phyloP scores from a whole-genome alignment of 1,139 yeast species.

The Kodamaea arcana region DNA sequence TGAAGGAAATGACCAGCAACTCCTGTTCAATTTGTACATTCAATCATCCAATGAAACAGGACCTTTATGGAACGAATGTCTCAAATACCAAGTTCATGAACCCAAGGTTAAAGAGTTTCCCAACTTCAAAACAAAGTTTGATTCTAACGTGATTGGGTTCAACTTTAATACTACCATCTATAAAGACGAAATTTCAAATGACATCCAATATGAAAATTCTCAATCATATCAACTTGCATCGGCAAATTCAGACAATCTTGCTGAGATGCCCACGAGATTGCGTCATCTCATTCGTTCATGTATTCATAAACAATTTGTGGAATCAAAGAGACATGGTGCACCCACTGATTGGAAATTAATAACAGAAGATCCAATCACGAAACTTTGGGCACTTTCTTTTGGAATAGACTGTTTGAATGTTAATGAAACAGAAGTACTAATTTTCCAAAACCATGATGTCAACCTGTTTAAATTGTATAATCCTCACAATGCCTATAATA shows the following conservation, averaged over 20 bases:
- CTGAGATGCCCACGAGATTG: conserved; percentile 45
- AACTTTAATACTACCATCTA: background rate
- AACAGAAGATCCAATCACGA: conserved; percentile 51
- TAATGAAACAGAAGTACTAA: conserved; percentile 48
- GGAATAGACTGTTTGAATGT: conserved; percentile 50
- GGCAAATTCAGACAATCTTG: conserved; percentile 23
- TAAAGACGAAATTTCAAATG: conserved; percentile 15
- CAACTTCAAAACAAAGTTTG: conserved; percentile 35
- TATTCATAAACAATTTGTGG: conserved; percentile 42
- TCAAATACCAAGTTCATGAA: conserved; percentile 38
- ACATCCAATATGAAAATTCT: conserved; percentile 34
- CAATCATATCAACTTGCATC: conserved; percentile 24
- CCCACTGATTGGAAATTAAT: conserved; percentile 46
- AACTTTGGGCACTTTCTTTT: conserved; percentile 53
- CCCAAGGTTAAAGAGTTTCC: conserved; percentile 50
- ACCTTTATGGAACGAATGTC: conserved; percentile 49
- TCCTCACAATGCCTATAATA: conserved; percentile 26
- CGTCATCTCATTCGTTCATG: conserved; percentile 49
- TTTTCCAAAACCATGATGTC: conserved; percentile 37
- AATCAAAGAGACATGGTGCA: conserved; percentile 15
- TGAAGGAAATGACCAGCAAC: conserved; percentile 9
- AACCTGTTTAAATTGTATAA: conserved; percentile 22
- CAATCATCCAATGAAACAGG: conserved; percentile 40
- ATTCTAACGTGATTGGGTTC: conserved; percentile 24
- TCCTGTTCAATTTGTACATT: conserved; percentile 22